Conservation (phyloP, 371 early-diverging fungal species). For the Actinomortierella ambigua region DNA sequence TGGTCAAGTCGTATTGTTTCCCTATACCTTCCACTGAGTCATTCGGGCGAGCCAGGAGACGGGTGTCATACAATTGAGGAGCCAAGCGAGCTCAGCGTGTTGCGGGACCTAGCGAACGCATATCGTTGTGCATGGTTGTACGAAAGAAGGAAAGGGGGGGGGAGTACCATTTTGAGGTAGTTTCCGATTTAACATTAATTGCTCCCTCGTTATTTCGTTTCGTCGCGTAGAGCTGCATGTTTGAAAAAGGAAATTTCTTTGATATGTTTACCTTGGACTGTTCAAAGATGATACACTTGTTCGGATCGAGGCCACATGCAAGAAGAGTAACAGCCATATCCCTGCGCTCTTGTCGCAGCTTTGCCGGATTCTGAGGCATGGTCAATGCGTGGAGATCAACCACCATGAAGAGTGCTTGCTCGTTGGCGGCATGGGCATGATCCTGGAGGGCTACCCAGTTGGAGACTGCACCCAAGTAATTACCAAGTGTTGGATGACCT, state of each 20-base stretch:
- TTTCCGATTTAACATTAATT: too few species aligned
- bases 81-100: constrained; percentile 89
- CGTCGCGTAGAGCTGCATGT: too few species aligned
- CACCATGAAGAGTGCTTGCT: constrained; percentile 67
- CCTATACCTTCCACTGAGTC: constrained; percentile 92
- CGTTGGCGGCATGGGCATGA: constrained; percentile 45
- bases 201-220: too few species aligned
- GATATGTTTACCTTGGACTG: constrained; percentile 63
- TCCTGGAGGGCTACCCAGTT: constrained; percentile 87
- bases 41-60: constrained; percentile 90
- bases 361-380: constrained; percentile 73
- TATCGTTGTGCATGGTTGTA: too few species aligned
- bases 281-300: constrained; percentile 77
- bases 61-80: constrained; percentile 85
- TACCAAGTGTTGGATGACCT: constrained; percentile 92
- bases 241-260: too few species aligned
- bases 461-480: constrained; percentile 90
- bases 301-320: constrained; percentile 89
- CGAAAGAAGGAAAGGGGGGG: too few species aligned
- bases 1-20: neutral
- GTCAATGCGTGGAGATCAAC: constrained; percentile 95
- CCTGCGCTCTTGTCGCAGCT: constrained; percentile 62
- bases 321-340: constrained; percentile 79
- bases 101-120: constrained; percentile 68
- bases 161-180: too few species aligned